Percentiles rank a stretch among this genome's conserved stretches.
phyloP scores from a whole-genome alignment of 1,284 basidiomycete genomes.

The Mycosarcoma mackinlayi region DNA sequence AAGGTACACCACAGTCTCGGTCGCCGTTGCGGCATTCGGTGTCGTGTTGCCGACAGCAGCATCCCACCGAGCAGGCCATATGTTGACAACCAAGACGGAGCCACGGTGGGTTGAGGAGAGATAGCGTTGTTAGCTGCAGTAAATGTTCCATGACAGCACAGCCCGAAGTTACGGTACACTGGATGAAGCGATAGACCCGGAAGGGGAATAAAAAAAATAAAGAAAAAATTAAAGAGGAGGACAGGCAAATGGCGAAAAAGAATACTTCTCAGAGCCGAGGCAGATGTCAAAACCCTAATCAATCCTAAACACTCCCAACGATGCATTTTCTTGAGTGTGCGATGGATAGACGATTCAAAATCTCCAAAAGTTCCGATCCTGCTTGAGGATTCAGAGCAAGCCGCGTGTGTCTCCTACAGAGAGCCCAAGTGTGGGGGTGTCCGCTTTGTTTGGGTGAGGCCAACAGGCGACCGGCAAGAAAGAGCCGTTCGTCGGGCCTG shows the following conservation, averaged over 20 bases:
- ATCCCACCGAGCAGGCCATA: not conserved
- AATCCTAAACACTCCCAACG: no score
- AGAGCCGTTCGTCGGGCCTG: no score
- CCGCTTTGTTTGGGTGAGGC: no score
- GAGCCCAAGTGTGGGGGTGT: no score
- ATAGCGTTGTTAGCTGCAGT: not conserved
- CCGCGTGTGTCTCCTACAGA: no score
- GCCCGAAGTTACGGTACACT: not conserved
- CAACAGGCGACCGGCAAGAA: no score
- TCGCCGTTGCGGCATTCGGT: no score
- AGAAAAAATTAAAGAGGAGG: no score
- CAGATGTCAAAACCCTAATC: constrained; percentile 17
- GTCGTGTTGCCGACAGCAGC: not conserved
- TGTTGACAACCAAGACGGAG: not conserved
- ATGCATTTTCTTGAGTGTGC: no score
- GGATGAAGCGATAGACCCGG: not conserved
- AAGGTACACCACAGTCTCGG: no score
- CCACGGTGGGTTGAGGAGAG: not conserved
- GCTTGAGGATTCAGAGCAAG: no score
- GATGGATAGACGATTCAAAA: not conserved
- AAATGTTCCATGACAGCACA: not conserved
- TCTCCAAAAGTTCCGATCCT: not conserved
- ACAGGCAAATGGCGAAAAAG: no score
- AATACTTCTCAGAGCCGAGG: not conserved
- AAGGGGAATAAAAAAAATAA: not conserved